Evolutionary conservation across 306 rosid genomes (phyloP).

Genomic region (Dalbergia cultrata): DNA sequence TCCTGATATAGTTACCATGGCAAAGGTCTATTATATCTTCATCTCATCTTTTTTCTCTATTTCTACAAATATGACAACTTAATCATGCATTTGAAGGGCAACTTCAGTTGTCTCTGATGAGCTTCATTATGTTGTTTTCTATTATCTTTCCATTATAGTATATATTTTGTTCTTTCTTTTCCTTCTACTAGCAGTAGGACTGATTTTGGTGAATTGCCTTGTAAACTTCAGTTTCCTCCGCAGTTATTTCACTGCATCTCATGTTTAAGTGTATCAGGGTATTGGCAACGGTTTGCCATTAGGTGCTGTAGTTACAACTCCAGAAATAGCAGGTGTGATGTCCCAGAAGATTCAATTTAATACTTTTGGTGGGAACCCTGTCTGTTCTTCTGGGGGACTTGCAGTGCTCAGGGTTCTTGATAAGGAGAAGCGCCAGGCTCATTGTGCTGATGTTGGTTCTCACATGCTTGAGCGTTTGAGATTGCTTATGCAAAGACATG

Average conservation of each 20-base stretch:
- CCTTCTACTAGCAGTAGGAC: not conserved
- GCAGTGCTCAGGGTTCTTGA: conserved; percentile 89
- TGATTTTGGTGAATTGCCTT: conserved; percentile 11
- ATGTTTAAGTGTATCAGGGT: conserved; percentile 64
- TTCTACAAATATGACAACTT: conserved; percentile 14
- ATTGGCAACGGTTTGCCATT: conserved; percentile 93
- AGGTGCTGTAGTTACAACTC: conserved; percentile 95
- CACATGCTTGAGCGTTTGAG: conserved; percentile 79
- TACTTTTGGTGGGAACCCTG: conserved; percentile 94
- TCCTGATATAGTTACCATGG: conserved; percentile 98
- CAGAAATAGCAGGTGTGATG: conserved; percentile 86
- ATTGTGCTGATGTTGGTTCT: conserved; percentile 82
- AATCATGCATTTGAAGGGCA: conserved; percentile 36
- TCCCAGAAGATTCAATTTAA: conserved; percentile 82
- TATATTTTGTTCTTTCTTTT: conserved; percentile 22
- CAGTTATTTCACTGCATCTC: conserved; percentile 35
- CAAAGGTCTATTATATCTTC: conserved; percentile 67
- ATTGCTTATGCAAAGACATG: conserved; percentile 73
- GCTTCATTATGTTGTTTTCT: not conserved
- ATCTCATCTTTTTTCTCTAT: not conserved
- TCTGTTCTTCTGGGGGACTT: conserved; percentile 90
- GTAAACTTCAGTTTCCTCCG: conserved; percentile 9
- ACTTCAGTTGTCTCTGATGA: conserved; percentile 17
- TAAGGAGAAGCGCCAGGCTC: conserved; percentile 87
- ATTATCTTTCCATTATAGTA: conserved; percentile 10